Base-by-base conservation (phyloP, 371 early-diverging fungal genomes). In the Encephalitozoon romaleae region DNA sequence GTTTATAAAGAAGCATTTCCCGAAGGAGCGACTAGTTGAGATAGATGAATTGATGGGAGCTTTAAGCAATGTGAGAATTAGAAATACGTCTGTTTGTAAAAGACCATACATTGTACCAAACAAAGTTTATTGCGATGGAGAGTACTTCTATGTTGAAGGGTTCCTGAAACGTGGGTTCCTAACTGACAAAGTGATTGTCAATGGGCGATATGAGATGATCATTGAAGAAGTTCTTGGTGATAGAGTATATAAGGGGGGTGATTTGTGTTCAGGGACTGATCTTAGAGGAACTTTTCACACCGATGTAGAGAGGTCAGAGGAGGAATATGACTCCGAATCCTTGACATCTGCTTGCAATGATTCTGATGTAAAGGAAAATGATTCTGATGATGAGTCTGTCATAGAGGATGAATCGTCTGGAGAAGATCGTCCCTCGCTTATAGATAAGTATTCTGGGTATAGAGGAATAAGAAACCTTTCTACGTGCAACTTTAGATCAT, bases 121-220 rank as follows among this genome's bases (percentile, higher is more conserved):
- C 9, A 66, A 65, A 4, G 63, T 59, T 26, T 9, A 63, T 23
- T 23, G 63, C 8, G 55, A 43, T 4, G 66, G 55, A 9, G 43
- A 30, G 4, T 9, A 26, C 0, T 21, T 80, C 6, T 54, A 72
- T 47, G 42, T 80, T n/a, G 69, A 77, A 28, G 85, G 83, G 0
- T 68, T 76, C 72, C 63, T 84, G 68, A 81, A 81, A 34, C 66
- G 74, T 52, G 82, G 85, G 9, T 73, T 82, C 32, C 55, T 79
- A 1, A 67, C 77, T 15, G 43, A 78, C 38, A 79, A 74, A 15
- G 66, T 84, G 11, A 59, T 83, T 28, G 74, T 82, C 39, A 84
- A 84, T 67, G 85, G 85, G 26, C 47, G 41, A 15, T 64, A 65
- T 49, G 71, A 81, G 23, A 70, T 54, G 70, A n/a, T 41, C 18